Base-by-base conservation (phyloP, 106 monocot species). In the Acorus calamus region DNA sequence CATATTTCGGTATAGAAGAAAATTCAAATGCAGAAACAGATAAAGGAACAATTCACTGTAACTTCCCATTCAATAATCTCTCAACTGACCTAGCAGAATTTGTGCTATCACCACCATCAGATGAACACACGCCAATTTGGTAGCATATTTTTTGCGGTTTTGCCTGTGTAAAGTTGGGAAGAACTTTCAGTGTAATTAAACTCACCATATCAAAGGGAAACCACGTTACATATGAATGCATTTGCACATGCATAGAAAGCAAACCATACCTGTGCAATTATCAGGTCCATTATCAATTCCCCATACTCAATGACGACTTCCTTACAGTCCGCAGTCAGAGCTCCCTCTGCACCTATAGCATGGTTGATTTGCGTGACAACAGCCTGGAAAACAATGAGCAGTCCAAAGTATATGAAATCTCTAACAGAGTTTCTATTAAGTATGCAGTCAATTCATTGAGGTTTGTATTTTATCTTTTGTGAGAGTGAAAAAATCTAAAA, bases 261-360 rank as follows among this genome's bases (percentile, higher is more conserved):
- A 66, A 46, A 6, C 50, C 47, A 67, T 61, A 92, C 92, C 84
- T 84, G 69, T 52, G 79, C 70, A 50, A 80, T 71, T 47, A 92
- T 49, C 44, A 87, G 56, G 4, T 92, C 84, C 6, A 92, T 46
- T 70, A 92, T 92, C 64, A 80, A n/a, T 44, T 84, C 80, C 56
- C 92, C 92, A 48, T 92, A 92, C 55, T 84, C 55, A 8, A 45
- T 63, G 49, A 92, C 79, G 14, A 92, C 75, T 73, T 80, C 68
- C 52, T 92, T 92, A 57, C 92, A 92, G 61, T 92, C 84, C 28
- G 42, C 45, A 54, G 87, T 88, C 2, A 85, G 62, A 50, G 88
- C 55, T 12, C 87, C 87, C 69, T 84, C 78, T 0, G 87, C 92
- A 62, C 92, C 92, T 60, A 92, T 92, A 43, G 87, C 84, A 55